Percentiles rank a stretch among this genome's conserved stretches.
phyloP scores from a whole-genome alignment of 1,284 basidiomycete genomes.

The Microbotryomycetes sp. region DNA sequence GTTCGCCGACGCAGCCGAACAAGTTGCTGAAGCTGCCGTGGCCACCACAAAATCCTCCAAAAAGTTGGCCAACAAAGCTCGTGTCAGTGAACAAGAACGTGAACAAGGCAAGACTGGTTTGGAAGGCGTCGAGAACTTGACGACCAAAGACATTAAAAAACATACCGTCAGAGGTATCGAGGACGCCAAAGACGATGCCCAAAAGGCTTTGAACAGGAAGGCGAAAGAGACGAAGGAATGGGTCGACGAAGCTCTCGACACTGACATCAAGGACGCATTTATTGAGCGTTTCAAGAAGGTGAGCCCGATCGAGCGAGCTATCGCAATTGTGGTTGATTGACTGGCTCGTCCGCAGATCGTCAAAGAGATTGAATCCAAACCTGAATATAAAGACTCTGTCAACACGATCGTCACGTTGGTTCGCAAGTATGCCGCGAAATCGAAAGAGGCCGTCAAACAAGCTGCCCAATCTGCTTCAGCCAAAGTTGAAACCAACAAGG shows the following conservation, averaged over 20 bases:
- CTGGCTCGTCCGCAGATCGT: slow-evolving; percentile 34
- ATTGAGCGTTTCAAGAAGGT: slow-evolving; percentile 43
- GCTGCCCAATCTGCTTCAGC: slow-evolving; percentile 42
- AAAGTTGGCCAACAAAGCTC: slow-evolving; percentile 31
- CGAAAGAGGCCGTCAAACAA: slow-evolving; percentile 43
- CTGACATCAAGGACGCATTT: slow-evolving; percentile 45
- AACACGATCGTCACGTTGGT: slow-evolving; percentile 44
- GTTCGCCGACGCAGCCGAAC: slow-evolving; percentile 44
- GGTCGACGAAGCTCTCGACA: slow-evolving; percentile 46
- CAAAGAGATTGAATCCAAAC: slow-evolving; percentile 33
- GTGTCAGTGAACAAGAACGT: slow-evolving; percentile 35
- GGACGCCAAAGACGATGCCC: slow-evolving; percentile 9
- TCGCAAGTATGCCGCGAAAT: slow-evolving; percentile 48
- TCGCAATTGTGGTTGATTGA: background rate
- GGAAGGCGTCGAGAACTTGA: slow-evolving; percentile 2
- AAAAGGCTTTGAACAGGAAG: slow-evolving; percentile 15
- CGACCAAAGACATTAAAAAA: slow-evolving; percentile 4
- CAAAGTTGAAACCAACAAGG: slow-evolving; percentile 38
- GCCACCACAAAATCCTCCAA: slow-evolving; percentile 33
- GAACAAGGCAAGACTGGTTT: slow-evolving; percentile 34
- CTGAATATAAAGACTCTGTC: slow-evolving; percentile 44
- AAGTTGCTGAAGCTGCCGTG: slow-evolving; percentile 14
- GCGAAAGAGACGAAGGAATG: slow-evolving; percentile 35
- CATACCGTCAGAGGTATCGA: background rate
- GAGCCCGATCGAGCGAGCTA: background rate